Conservation (phyloP, 1,139 yeast genomes). For the Kodamaea sp. region DNA sequence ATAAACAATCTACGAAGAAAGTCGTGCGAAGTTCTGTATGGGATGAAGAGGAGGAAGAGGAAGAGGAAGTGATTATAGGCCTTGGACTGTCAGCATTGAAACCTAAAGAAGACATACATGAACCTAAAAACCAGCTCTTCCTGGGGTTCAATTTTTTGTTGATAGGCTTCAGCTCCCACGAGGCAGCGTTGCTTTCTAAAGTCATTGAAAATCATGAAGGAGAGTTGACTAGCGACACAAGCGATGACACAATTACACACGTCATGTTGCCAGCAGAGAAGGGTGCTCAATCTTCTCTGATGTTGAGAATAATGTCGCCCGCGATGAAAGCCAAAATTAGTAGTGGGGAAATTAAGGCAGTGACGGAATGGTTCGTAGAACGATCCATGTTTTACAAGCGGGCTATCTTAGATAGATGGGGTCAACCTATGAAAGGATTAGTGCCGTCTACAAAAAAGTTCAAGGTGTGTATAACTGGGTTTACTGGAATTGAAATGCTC, state of each 20-base stretch:
- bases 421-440: constrained; percentile 54
- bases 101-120: not conserved
- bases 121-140: constrained; percentile 25
- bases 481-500: constrained; percentile 75
- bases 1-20: constrained; percentile 19
- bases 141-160: constrained; percentile 35
- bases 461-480: constrained; percentile 73
- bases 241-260: constrained; percentile 33
- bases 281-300: constrained; percentile 27
- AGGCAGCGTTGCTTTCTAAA: constrained; percentile 30
- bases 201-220: constrained; percentile 50
- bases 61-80: constrained; percentile 2
- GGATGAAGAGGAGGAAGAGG: constrained; percentile 27
- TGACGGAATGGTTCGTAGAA: constrained; percentile 88
- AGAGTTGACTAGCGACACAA: constrained; percentile 21
- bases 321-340: constrained; percentile 23
- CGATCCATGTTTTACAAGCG: constrained; percentile 65
- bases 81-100: too few species aligned
- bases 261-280: constrained; percentile 43
- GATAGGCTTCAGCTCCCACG: constrained; percentile 39
- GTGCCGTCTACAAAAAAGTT: constrained; percentile 35
- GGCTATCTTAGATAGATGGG: constrained; percentile 69
- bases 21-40: constrained; percentile 26
- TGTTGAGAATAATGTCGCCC: constrained; percentile 29
- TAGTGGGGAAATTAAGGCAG: constrained; percentile 29